Conservation (phyloP, 2,329 filamentous ascomycete species). For the Exophiala dermatitidis region DNA sequence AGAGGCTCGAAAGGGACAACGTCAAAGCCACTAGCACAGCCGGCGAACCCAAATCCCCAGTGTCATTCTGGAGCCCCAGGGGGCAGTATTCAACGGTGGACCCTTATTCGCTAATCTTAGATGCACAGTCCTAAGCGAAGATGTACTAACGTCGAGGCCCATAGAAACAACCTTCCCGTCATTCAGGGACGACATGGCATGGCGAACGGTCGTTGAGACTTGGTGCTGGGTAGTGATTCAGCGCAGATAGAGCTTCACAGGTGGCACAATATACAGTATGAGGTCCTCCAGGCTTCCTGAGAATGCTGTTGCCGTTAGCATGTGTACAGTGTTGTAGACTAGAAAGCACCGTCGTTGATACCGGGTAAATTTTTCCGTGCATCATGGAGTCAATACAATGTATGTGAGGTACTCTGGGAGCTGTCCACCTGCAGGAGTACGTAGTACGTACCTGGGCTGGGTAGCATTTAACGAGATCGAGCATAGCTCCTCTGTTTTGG, state of each 20-base stretch:
- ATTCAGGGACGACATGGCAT: background rate
- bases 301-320: background rate
- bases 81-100: constrained; percentile 7
- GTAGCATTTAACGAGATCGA: too few relatives aligned
- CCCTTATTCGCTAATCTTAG: constrained; percentile 12
- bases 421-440: too few relatives aligned
- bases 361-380: too few relatives aligned
- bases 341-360: too few relatives aligned
- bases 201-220: background rate
- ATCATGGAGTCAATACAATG: too few relatives aligned
- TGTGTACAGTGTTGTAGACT: too few relatives aligned
- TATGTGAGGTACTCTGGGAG: too few relatives aligned
- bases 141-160: background rate
- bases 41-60: background rate
- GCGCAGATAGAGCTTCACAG: background rate
- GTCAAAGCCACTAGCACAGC: background rate
- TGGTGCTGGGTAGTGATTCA: background rate
- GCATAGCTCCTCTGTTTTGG: background rate
- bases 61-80: background rate
- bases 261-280: background rate
- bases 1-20: background rate
- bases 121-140: constrained; percentile 3
- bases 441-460: too few relatives aligned
- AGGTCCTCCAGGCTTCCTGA: background rate
- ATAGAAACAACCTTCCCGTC: background rate